phyloP scores from a whole-genome alignment of 75 land plant genomes.

The Larix kaempferi region DNA sequence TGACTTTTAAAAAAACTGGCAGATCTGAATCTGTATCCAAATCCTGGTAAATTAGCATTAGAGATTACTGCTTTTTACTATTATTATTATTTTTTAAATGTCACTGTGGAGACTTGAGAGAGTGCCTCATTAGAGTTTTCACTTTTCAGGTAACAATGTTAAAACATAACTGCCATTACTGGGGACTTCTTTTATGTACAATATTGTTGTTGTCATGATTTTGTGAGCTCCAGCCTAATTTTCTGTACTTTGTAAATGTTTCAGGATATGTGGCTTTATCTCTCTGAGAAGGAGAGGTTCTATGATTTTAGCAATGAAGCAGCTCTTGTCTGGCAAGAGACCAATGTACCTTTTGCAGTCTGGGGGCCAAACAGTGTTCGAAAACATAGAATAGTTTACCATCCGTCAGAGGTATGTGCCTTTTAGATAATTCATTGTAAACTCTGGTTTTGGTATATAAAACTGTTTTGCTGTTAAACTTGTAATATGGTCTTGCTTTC shows the following conservation, averaged over 20 bases:
- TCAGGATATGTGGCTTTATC: constrained; percentile 96
- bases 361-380: constrained; percentile 81
- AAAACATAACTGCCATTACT: background rate
- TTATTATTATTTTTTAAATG: background rate
- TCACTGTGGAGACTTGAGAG: no score
- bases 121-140: no score
- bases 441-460: background rate
- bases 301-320: constrained; percentile 78
- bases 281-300: constrained; percentile 68
- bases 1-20: no score
- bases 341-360: constrained; percentile 85
- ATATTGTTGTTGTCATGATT: background rate
- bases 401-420: constrained; percentile 77
- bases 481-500: background rate
- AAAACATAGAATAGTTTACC: constrained; percentile 41
- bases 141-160: background rate
- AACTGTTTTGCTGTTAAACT: background rate
- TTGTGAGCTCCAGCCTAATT: background rate
- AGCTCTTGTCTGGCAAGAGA: constrained; percentile 92
- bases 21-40: no score
- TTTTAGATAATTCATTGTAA: background rate
- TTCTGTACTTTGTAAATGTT: background rate
- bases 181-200: background rate
- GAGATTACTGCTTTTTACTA: background rate
- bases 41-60: no score